phyloP scores from a whole-genome alignment of 257 asterid genomes.

The Solanum ossicruentum region DNA sequence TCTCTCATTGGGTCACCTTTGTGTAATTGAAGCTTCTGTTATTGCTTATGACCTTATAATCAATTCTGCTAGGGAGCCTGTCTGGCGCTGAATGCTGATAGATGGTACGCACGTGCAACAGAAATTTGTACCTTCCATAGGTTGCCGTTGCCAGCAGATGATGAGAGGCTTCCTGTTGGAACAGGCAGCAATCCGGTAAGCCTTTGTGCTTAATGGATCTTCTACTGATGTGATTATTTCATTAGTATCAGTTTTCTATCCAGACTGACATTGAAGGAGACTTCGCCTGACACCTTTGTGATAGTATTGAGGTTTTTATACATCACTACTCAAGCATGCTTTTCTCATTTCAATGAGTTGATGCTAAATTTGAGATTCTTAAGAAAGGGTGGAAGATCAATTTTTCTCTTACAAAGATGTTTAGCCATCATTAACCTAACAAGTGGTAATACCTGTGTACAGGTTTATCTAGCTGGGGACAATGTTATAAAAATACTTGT shows the following conservation, averaged over 20 bases:
- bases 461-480: slow-evolving; percentile 77
- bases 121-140: slow-evolving; percentile 66
- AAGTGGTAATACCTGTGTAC: slow-evolving; percentile 1
- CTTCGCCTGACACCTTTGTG: background rate
- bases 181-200: slow-evolving; percentile 99
- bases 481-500: slow-evolving; percentile 67
- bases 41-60: slow-evolving; percentile 6
- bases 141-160: slow-evolving; percentile 50
- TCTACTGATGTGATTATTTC: background rate
- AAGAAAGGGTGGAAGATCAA: background rate
- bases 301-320: background rate
- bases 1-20: background rate
- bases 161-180: slow-evolving; percentile 96
- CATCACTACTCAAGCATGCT: background rate
- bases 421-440: background rate
- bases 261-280: background rate
- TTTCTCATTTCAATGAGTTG: background rate
- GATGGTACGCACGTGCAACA: slow-evolving; percentile 53
- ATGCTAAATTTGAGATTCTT: background rate
- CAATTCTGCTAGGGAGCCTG: slow-evolving; percentile 74
- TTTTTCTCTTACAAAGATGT: background rate
- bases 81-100: slow-evolving; percentile 72
- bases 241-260: background rate
- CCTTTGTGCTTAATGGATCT: slow-evolving; percentile 1
- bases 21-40: slow-evolving; percentile 5